Percentiles rank a stretch among this genome's conserved stretches.
phyloP scores from a whole-genome alignment of 139 green algal species.

The Pedinophyceae sp. region DNA sequence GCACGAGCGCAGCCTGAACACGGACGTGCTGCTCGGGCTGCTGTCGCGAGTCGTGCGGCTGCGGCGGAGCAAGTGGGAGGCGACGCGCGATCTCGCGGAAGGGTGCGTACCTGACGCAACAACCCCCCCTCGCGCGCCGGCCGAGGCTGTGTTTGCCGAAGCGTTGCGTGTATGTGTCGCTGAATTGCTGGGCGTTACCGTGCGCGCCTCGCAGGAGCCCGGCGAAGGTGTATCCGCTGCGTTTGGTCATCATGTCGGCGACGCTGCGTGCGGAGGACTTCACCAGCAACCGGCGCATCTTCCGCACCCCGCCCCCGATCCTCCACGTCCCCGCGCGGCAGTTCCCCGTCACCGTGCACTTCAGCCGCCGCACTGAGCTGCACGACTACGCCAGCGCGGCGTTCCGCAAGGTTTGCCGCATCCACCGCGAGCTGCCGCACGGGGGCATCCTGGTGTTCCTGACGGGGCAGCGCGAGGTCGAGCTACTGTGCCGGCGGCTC shows the following conservation, averaged over 20 bases:
- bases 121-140: not conserved
- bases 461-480: conserved; percentile 80
- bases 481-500: conserved; percentile 50
- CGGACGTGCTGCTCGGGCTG: conserved; percentile 77
- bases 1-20: conserved; percentile 81
- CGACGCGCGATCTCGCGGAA: not conserved
- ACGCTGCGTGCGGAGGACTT: conserved; percentile 77
- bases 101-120: no score
- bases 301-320: conserved; percentile 49
- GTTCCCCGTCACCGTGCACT: conserved; percentile 88
- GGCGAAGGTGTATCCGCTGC: conserved; percentile 48
- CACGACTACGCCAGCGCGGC: conserved; percentile 67
- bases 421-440: conserved; percentile 70
- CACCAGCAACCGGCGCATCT: conserved; percentile 55
- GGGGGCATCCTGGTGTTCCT: conserved; percentile 90
- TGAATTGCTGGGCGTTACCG: no score
- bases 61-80: conserved; percentile 25
- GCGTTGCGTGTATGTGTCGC: no score
- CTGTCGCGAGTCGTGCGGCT: conserved; percentile 72
- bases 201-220: not conserved
- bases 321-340: conserved; percentile 57
- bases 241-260: conserved; percentile 94
- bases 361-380: conserved; percentile 64
- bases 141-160: no score
- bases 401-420: conserved; percentile 51